phyloP scores from a whole-genome alignment of 2,329 filamentous ascomycete genomes.

The Neofusicoccum cordaticola region DNA sequence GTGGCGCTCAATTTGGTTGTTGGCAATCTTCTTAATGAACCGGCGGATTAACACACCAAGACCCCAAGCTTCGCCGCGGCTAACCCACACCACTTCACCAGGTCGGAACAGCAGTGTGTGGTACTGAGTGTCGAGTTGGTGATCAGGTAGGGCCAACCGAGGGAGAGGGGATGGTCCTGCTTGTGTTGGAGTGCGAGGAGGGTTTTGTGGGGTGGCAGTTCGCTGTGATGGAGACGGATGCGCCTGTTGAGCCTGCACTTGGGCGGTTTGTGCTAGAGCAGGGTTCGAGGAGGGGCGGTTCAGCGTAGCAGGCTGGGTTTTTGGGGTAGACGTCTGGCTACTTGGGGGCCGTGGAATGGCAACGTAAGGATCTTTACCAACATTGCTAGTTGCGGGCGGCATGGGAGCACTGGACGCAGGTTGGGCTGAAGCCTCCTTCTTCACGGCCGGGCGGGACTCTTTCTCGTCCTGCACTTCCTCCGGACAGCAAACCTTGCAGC shows the following conservation, averaged over 20 bases:
- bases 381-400: background rate
- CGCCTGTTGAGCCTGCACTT: background rate
- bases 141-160: conserved; percentile 42
- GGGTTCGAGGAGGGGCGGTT: background rate
- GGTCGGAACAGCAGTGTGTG: conserved; percentile 51
- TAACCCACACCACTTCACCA: conserved; percentile 58
- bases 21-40: conserved; percentile 36
- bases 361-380: background rate
- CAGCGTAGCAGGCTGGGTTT: background rate
- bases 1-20: conserved; percentile 26
- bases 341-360: background rate
- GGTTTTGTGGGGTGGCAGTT: background rate
- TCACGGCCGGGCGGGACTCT: conserved; percentile 26
- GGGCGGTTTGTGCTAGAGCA: background rate
- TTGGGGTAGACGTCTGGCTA: conserved; percentile 17
- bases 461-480: conserved; percentile 48
- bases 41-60: conserved; percentile 51
- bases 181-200: background rate
- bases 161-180: background rate
- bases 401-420: background rate
- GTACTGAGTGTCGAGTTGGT: conserved; percentile 49
- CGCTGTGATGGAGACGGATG: background rate
- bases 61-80: conserved; percentile 52
- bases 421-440: conserved; percentile 27
- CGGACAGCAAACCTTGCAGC: conserved; percentile 57